phyloP scores from a whole-genome alignment of 495 filamentous ascomycete species.

The Penicillium steckii region DNA sequence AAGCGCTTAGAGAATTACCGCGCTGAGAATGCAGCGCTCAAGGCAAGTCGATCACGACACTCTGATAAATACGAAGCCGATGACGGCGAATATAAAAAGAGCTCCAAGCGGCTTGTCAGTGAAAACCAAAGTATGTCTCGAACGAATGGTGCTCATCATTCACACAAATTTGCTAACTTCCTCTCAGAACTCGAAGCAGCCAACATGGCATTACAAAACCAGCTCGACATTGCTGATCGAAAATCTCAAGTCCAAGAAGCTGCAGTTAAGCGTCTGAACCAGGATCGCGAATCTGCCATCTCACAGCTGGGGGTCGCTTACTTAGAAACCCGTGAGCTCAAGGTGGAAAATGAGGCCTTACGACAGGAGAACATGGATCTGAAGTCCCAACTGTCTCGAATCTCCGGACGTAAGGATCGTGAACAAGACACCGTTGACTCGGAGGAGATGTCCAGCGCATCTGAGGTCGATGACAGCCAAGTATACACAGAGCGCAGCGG shows the following conservation, averaged over 20 bases:
- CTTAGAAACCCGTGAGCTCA: constrained; percentile 61
- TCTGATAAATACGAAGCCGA: constrained; percentile 43
- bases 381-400: constrained; percentile 36
- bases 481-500: constrained; percentile 34
- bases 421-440: constrained; percentile 35
- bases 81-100: constrained; percentile 34
- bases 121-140: constrained; percentile 56
- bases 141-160: neutral
- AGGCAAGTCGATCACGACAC: constrained; percentile 43
- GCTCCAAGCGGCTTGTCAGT: constrained; percentile 36
- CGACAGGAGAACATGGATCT: constrained; percentile 49
- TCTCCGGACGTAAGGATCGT: constrained; percentile 18
- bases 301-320: constrained; percentile 63
- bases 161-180: constrained; percentile 2
- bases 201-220: constrained; percentile 54
- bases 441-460: constrained; percentile 25
- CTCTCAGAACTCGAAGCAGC: constrained; percentile 56
- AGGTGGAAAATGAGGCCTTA: constrained; percentile 54
- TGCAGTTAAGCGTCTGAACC: constrained; percentile 55
- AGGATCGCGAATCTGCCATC: constrained; percentile 64
- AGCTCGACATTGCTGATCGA: constrained; percentile 57
- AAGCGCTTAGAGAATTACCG: constrained; percentile 54
- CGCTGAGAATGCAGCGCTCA: constrained; percentile 55
- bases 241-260: constrained; percentile 60
- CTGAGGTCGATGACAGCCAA: constrained; percentile 36